A percentile compares a stretch with the other conserved stretches of the same genome.
Conservation (phyloP, 352 stramenopile species). For the Phytopythium kandeliae region DNA sequence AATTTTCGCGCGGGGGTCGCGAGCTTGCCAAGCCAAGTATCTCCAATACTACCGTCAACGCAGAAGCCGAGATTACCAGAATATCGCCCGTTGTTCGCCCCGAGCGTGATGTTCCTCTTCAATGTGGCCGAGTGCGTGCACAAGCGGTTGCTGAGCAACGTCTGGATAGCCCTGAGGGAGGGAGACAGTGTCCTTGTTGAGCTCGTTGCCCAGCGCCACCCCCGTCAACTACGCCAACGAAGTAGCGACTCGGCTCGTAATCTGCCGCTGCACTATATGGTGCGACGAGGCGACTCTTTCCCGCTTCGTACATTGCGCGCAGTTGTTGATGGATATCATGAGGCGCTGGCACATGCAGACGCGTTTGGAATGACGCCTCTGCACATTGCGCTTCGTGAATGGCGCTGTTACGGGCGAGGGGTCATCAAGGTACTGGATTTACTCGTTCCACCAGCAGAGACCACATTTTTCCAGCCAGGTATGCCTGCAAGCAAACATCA, state of each 20-base stretch:
- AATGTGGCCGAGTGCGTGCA: conserved; percentile 36
- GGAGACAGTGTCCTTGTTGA: conserved; percentile 31
- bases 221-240: conserved; percentile 42
- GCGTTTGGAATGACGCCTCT: conserved; percentile 56
- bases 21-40: too few species aligned
- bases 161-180: conserved; percentile 41
- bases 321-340: conserved; percentile 31
- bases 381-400: conserved; percentile 49
- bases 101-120: conserved; percentile 36
- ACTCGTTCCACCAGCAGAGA: conserved; percentile 17
- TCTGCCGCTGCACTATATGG: conserved; percentile 53
- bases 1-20: conserved; percentile 1
- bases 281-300: conserved; percentile 28
- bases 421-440: conserved; percentile 19
- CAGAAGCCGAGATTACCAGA: too few species aligned
- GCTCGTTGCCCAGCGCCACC: conserved; percentile 43
- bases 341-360: conserved; percentile 35
- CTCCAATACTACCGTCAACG: conserved; percentile 1
- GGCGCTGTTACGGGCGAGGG: conserved; percentile 6
- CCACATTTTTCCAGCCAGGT: too few species aligned
- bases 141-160: conserved; percentile 29
- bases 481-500: neutral
- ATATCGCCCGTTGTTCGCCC: conserved; percentile 18
- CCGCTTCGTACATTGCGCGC: conserved; percentile 23
- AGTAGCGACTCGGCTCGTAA: conserved; percentile 31